Conservation (phyloP, 169 alveolate genomes). For the Plasmodium gonderi region DNA sequence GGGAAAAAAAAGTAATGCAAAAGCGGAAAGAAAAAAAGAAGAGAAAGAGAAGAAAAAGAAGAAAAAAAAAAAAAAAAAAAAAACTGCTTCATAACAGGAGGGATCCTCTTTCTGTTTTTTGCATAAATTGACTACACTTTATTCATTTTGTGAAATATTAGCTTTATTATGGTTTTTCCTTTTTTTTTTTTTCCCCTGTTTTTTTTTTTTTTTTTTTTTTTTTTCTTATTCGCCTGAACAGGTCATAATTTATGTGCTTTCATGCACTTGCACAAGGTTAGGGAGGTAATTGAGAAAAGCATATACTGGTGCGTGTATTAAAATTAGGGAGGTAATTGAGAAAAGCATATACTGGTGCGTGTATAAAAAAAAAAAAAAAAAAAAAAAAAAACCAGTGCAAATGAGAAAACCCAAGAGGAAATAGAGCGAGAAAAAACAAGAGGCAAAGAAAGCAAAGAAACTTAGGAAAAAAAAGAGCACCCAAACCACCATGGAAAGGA, state of each 20-base stretch:
- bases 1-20: not conserved
- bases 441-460: too few relatives aligned
- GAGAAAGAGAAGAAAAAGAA: not conserved
- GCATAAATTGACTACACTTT: not conserved
- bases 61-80: not conserved
- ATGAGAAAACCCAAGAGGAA: too few relatives aligned
- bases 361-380: too few relatives aligned
- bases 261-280: not conserved
- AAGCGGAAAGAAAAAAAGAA: not conserved
- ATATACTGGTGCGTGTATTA: not conserved
- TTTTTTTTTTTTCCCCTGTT: not conserved
- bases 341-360: not conserved
- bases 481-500: too few relatives aligned
- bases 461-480: too few relatives aligned
- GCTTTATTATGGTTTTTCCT: not conserved
- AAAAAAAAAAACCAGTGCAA: too few relatives aligned
- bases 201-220: not conserved
- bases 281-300: not conserved
- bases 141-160: not conserved
- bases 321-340: not conserved
- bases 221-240: not conserved
- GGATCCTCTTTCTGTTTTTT: conserved; percentile 5
- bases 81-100: not conserved
- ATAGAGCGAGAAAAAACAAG: too few relatives aligned
- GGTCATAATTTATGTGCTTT: not conserved